These are phyloP conservation scores for Westerdykella aurantiaca DNA, from an alignment of 2,329 filamentous ascomycete genomes.

Conservation along the genomic window DNA sequence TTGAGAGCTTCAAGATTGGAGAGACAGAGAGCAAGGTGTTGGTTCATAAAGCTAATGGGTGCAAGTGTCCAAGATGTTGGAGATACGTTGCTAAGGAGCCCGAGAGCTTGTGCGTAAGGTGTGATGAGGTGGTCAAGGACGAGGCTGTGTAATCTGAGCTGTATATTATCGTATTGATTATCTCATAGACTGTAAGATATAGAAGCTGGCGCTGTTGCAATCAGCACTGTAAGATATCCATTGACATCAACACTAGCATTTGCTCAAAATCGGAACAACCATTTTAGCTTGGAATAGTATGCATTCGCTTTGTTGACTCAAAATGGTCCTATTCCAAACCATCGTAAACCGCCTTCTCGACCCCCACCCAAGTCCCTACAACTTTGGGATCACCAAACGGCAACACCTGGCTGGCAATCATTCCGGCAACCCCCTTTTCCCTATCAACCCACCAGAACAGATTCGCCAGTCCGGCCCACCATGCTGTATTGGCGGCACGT, in stretches of 20 bases:
- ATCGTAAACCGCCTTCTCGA: constrained; percentile 36
- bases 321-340: constrained; percentile 14
- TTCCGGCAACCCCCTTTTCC: constrained; percentile 50
- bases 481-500: constrained; percentile 46
- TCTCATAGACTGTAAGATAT: too few species aligned
- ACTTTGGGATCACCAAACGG: constrained; percentile 34
- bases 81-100: constrained; percentile 66
- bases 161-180: not conserved
- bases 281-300: too few species aligned
- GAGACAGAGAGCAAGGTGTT: constrained; percentile 34
- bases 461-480: constrained; percentile 58
- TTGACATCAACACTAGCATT: too few species aligned
- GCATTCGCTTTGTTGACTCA: too few species aligned
- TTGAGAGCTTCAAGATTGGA: constrained; percentile 4
- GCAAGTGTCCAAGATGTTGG: constrained; percentile 89
- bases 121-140: constrained; percentile 56
- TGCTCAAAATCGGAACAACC: too few species aligned
- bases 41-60: constrained; percentile 42
- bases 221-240: too few species aligned
- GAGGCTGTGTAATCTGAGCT: constrained; percentile 2
- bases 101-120: constrained; percentile 65
- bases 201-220: too few species aligned
- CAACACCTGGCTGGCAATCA: constrained; percentile 29
- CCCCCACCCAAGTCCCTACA: constrained; percentile 28
- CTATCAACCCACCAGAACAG: constrained; percentile 59